Conservation (phyloP, 768 basidiomycete genomes). For the Trametes cinnabarina region DNA sequence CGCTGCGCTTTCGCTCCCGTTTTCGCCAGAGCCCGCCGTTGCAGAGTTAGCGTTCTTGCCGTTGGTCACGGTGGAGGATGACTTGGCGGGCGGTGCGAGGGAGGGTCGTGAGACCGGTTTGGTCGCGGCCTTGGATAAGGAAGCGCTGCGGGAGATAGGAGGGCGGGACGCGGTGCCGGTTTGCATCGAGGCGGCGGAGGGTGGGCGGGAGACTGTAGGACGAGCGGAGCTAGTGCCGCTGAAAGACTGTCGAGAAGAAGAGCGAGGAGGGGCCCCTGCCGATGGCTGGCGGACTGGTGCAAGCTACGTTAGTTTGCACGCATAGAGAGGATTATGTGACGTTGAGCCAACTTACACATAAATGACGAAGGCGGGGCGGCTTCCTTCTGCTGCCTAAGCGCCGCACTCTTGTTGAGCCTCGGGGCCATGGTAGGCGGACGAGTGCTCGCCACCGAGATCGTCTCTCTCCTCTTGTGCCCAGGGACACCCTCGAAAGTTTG, state of each 20-base stretch:
- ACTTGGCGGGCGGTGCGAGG: no score
- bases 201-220: constrained; percentile 25
- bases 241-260: constrained; percentile 42
- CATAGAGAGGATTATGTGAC: constrained; percentile 2
- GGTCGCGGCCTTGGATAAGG: neutral
- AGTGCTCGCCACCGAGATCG: constrained; percentile 63
- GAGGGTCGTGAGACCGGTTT: constrained; percentile 1
- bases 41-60: neutral
- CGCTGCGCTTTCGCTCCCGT: no score
- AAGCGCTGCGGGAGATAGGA: constrained; percentile 10
- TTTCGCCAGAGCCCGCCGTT: constrained; percentile 10
- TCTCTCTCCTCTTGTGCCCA: constrained; percentile 79
- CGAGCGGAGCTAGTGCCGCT: constrained; percentile 18
- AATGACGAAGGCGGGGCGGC: constrained; percentile 58
- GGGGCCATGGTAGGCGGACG: constrained; percentile 43
- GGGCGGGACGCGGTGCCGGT: neutral
- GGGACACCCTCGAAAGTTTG: constrained; percentile 75
- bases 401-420: constrained; percentile 43
- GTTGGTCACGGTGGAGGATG: neutral
- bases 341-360: constrained; percentile 54
- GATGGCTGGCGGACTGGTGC: constrained; percentile 46
- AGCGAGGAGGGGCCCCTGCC: constrained; percentile 36
- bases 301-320: neutral
- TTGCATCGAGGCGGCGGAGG: constrained; percentile 19
- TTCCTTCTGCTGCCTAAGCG: constrained; percentile 41